These are phyloP conservation scores for Solanum rostratum DNA, from an alignment of 257 asterid species.

Conservation along the genomic window DNA sequence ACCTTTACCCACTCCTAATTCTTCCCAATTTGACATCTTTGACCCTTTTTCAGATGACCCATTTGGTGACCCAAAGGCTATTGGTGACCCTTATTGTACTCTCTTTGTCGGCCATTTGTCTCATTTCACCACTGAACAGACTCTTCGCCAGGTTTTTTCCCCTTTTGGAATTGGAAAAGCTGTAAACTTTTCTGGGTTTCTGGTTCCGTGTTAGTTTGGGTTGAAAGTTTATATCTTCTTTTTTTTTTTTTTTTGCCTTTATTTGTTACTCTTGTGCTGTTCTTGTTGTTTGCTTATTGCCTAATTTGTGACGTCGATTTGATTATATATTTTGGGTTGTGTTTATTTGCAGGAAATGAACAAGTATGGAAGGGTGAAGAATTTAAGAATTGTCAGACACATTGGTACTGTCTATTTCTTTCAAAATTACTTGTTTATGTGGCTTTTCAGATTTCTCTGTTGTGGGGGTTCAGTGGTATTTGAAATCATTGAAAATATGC, in stretches of 20 bases:
- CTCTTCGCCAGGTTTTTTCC: constrained; percentile 40
- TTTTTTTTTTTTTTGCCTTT: neutral
- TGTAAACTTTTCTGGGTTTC: neutral
- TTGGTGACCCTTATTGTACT: constrained; percentile 83
- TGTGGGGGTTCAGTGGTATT: neutral
- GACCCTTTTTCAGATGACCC: constrained; percentile 58
- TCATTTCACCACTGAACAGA: constrained; percentile 67
- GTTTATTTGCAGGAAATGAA: constrained; percentile 55
- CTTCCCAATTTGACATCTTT: neutral
- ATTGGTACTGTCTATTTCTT: constrained; percentile 11
- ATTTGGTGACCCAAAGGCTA: constrained; percentile 73
- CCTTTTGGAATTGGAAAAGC: neutral
- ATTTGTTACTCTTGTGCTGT: neutral
- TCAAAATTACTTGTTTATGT: neutral
- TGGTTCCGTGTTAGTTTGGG: neutral
- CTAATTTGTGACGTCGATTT: neutral
- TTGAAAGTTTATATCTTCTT: neutral
- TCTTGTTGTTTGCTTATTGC: neutral
- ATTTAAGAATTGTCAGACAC: constrained; percentile 76
- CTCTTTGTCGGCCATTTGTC: constrained; percentile 80
- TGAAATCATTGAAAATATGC: neutral
- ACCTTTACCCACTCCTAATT: neutral
- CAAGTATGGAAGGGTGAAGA: constrained; percentile 70
- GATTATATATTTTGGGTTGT: neutral
- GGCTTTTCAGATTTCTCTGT: neutral